Evolutionary conservation across 352 stramenopile species (phyloP).

Genomic region (Phytopythium litorale): DNA sequence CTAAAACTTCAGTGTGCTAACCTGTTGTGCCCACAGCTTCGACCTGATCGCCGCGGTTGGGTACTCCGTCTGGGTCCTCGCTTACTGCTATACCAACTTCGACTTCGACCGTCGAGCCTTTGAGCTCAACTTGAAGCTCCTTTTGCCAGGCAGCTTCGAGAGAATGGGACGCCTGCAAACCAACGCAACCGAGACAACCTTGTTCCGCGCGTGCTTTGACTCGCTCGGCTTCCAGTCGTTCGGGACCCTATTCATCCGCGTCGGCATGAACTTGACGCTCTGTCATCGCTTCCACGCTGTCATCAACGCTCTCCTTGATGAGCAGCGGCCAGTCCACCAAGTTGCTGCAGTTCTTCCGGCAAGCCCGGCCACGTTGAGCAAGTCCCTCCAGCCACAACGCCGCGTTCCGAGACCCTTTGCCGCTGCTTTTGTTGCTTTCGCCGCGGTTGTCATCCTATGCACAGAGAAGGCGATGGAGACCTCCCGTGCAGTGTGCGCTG

Average conservation of each 20-base stretch:
- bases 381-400: not conserved
- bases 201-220: conserved; percentile 29
- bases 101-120: conserved; percentile 16
- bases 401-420: conserved; percentile 12
- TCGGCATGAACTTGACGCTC: conserved; percentile 24
- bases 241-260: conserved; percentile 19
- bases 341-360: not conserved
- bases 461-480: conserved; percentile 14
- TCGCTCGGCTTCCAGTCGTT: conserved; percentile 22
- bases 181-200: conserved; percentile 19
- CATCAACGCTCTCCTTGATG: conserved; percentile 11
- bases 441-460: conserved; percentile 10
- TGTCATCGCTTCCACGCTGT: conserved; percentile 28
- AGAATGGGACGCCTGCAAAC: conserved; percentile 20
- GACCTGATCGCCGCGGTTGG: conserved; percentile 17
- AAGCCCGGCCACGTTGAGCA: not conserved
- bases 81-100: conserved; percentile 12
- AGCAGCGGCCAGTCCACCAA: not conserved
- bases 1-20: no score
- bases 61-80: conserved; percentile 14
- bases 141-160: conserved; percentile 24
- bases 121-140: conserved; percentile 16
- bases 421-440: conserved; percentile 12
- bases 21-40: conserved; percentile 9
- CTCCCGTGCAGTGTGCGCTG: conserved; percentile 6